phyloP scores from a whole-genome alignment of 495 filamentous ascomycete species.

The Penicillium argentinense region DNA sequence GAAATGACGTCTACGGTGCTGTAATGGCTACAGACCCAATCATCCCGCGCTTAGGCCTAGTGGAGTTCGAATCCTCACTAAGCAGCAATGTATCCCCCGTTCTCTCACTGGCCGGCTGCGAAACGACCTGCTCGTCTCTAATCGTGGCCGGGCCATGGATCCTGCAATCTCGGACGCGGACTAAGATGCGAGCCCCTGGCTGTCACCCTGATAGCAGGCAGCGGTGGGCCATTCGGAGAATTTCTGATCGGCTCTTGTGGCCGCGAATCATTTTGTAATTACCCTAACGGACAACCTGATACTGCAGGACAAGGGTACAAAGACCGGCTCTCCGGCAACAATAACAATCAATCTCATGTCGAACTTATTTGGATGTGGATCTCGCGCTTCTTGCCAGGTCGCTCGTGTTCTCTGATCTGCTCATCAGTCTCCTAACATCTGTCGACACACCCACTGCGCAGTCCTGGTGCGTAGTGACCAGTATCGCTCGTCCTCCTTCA shows the following conservation, averaged over 20 bases:
- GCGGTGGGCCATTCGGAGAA: conserved; percentile 1
- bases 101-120: neutral
- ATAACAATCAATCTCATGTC: conserved; percentile 1
- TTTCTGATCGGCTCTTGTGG: neutral
- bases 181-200: neutral
- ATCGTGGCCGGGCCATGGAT: neutral
- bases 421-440: conserved; percentile 27
- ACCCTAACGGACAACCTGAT: too few species aligned
- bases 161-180: conserved; percentile 14
- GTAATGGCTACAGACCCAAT: too few species aligned
- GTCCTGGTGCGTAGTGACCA: conserved; percentile 70
- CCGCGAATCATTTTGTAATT: too few species aligned
- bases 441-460: conserved; percentile 68
- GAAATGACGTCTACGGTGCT: too few species aligned
- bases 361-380: neutral
- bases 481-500: conserved; percentile 42
- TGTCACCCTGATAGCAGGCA: neutral
- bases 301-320: too few species aligned
- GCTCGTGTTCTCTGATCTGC: neutral
- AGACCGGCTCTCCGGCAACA: neutral
- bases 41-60: too few species aligned
- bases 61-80: too few species aligned
- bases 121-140: neutral
- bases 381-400: neutral
- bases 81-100: neutral